Conservation (phyloP, 2,329 filamentous ascomycete species). For the Corniculantispora saksenae region DNA sequence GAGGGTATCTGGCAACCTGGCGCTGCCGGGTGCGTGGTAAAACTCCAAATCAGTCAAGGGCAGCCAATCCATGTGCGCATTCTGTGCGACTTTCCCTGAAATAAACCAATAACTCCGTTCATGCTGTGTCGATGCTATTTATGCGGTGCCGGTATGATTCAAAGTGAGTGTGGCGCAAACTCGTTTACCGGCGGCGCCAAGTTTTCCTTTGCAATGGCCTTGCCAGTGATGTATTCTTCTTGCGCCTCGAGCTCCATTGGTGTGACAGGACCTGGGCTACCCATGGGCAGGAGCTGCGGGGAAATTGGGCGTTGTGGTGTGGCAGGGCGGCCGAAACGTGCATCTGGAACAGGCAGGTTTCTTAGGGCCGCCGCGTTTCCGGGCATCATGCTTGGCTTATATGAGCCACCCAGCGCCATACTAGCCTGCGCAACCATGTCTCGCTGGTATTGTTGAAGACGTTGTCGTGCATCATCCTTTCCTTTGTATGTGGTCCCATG, state of each 20-base stretch:
- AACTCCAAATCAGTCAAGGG: background rate
- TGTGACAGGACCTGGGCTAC: conserved; percentile 62
- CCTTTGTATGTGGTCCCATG: conserved; percentile 29
- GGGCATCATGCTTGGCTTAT: conserved; percentile 28
- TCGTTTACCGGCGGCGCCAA: conserved; percentile 3
- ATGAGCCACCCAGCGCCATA: conserved; percentile 40
- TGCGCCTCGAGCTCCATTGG: conserved; percentile 55
- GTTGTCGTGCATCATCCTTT: conserved; percentile 16
- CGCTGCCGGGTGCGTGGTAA: background rate
- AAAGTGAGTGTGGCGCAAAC: conserved; percentile 16
- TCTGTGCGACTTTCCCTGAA: background rate
- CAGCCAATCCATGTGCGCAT: conserved; percentile 3
- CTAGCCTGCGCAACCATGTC: conserved; percentile 62
- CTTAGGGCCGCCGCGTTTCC: conserved; percentile 35
- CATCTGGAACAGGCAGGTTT: conserved; percentile 37
- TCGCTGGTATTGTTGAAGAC: conserved; percentile 58
- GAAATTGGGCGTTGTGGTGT: conserved; percentile 48
- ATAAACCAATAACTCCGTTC: conserved; percentile 13
- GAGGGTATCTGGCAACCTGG: conserved; percentile 13
- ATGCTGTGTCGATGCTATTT: conserved; percentile 9
- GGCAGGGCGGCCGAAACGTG: conserved; percentile 40
- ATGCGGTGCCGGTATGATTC: background rate
- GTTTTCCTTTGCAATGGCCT: background rate
- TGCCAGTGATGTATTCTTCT: conserved; percentile 13
- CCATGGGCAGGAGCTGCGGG: conserved; percentile 52